Evolutionary conservation across 768 basidiomycete species (phyloP).

Genomic region (Imleria badia): DNA sequence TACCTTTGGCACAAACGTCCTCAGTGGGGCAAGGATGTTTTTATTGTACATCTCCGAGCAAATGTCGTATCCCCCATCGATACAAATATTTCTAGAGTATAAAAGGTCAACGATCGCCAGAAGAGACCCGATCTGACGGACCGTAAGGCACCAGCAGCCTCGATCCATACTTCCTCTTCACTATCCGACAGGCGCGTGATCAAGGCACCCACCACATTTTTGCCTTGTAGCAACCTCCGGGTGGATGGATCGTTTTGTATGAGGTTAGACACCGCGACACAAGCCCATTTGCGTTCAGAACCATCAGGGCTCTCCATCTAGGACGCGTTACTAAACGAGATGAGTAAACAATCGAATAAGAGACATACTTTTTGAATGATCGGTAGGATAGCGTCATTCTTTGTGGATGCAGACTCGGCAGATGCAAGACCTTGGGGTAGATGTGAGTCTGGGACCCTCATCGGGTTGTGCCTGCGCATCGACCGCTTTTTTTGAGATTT

Average conservation of each 20-base stretch:
- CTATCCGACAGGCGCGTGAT: slow-evolving; percentile 86
- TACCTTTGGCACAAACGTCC: slow-evolving; percentile 78
- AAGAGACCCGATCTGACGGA: slow-evolving; percentile 33
- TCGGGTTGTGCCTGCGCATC: slow-evolving; percentile 88
- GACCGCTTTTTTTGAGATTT: slow-evolving; percentile 88
- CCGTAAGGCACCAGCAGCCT: slow-evolving; percentile 88
- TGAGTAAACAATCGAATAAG: background rate
- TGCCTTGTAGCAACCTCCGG: slow-evolving; percentile 82
- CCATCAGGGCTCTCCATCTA: slow-evolving; percentile 78
- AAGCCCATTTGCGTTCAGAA: slow-evolving; percentile 90
- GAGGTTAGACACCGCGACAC: slow-evolving; percentile 92
- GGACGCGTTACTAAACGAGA: slow-evolving; percentile 1
- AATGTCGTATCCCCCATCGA: slow-evolving; percentile 94
- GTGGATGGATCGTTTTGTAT: slow-evolving; percentile 96
- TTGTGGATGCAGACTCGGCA: slow-evolving; percentile 70
- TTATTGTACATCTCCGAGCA: slow-evolving; percentile 98
- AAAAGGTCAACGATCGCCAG: slow-evolving; percentile 6
- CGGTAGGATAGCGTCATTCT: slow-evolving; percentile 77
- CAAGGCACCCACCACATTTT: slow-evolving; percentile 83
- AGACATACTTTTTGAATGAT: slow-evolving; percentile 81
- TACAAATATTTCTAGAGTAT: slow-evolving; percentile 77
- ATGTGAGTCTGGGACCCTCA: slow-evolving; percentile 93
- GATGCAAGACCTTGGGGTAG: slow-evolving; percentile 78
- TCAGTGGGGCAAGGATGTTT: slow-evolving; percentile 78
- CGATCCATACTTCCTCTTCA: slow-evolving; percentile 88